Evolutionary conservation across 1,284 basidiomycete genomes (phyloP).

Genomic region (Puccinia polysora): DNA sequence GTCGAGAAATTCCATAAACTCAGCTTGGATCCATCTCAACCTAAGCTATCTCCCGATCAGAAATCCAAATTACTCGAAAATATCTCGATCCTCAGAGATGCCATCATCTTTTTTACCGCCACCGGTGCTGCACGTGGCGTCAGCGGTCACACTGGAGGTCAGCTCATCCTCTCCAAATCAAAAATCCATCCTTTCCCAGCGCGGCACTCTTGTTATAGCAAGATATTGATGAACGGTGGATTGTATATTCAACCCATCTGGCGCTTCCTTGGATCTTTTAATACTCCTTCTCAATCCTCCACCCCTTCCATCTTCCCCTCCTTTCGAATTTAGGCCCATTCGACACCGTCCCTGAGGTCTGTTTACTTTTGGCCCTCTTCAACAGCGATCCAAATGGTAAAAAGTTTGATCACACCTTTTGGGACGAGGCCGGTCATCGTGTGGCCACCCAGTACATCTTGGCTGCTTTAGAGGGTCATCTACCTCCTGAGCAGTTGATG

Average conservation of each 20-base stretch:
- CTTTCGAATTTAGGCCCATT: slow-evolving; percentile 64
- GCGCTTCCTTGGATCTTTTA: too few relatives aligned
- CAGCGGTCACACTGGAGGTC: slow-evolving; percentile 40
- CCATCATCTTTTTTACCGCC: slow-evolving; percentile 73
- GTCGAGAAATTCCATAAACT: slow-evolving; percentile 43
- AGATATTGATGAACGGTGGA: too few relatives aligned
- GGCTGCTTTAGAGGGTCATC: slow-evolving; percentile 65
- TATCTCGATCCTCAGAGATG: slow-evolving; percentile 73
- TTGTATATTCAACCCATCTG: too few relatives aligned
- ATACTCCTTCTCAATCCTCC: too few relatives aligned
- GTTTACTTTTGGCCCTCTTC: slow-evolving; percentile 67
- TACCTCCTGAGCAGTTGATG: slow-evolving; percentile 69
- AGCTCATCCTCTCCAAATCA: not conserved
- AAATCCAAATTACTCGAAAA: slow-evolving; percentile 56
- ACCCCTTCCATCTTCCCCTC: not conserved
- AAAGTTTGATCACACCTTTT: slow-evolving; percentile 51
- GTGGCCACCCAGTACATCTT: slow-evolving; percentile 80
- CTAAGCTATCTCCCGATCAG: slow-evolving; percentile 41
- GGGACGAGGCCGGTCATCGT: slow-evolving; percentile 65
- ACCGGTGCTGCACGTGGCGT: slow-evolving; percentile 63
- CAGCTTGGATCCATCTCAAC: slow-evolving; percentile 36
- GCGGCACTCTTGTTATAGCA: too few relatives aligned
- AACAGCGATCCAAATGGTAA: slow-evolving; percentile 58
- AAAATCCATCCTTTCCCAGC: too few relatives aligned
- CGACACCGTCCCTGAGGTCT: slow-evolving; percentile 76